Evolutionary conservation across 768 basidiomycete species (phyloP).

Genomic region (Cyclocybe cylindracea): DNA sequence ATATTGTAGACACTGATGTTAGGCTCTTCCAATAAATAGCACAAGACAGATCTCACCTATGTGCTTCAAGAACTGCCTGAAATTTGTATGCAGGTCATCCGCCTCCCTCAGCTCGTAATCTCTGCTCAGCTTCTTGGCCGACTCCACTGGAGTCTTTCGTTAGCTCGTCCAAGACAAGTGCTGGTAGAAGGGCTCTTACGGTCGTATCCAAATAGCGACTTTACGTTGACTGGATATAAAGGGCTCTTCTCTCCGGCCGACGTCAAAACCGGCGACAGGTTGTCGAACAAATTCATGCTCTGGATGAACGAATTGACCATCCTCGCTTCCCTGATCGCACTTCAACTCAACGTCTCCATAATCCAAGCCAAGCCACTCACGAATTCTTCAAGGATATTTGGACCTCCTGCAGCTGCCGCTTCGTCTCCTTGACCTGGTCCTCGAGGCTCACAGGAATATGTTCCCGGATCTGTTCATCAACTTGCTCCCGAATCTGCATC

Average conservation of each 20-base stretch:
- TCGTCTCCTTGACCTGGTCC: conserved; percentile 44
- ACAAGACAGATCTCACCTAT: conserved; percentile 38
- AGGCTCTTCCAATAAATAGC: no score
- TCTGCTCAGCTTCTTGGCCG: conserved; percentile 39
- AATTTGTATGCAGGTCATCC: conserved; percentile 42
- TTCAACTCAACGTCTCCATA: neutral
- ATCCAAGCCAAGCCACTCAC: conserved; percentile 34
- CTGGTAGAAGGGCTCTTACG: conserved; percentile 36
- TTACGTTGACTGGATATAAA: conserved; percentile 50
- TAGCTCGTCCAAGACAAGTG: neutral
- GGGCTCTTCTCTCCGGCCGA: conserved; percentile 47
- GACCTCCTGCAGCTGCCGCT: conserved; percentile 42
- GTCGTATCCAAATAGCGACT: conserved; percentile 53
- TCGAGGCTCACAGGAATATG: conserved; percentile 49
- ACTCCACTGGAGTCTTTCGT: conserved; percentile 33
- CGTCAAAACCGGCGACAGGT: conserved; percentile 46
- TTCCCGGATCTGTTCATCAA: conserved; percentile 48
- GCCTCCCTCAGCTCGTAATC: conserved; percentile 52
- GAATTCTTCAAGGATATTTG: conserved; percentile 51
- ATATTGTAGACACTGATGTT: neutral
- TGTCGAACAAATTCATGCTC: conserved; percentile 41
- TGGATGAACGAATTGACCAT: conserved; percentile 46
- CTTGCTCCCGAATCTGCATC: conserved; percentile 44
- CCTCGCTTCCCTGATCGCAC: conserved; percentile 43
- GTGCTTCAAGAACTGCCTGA: conserved; percentile 57